phyloP scores from a whole-genome alignment of 23 red algal genomes.

The Gracilaria domingensis region DNA sequence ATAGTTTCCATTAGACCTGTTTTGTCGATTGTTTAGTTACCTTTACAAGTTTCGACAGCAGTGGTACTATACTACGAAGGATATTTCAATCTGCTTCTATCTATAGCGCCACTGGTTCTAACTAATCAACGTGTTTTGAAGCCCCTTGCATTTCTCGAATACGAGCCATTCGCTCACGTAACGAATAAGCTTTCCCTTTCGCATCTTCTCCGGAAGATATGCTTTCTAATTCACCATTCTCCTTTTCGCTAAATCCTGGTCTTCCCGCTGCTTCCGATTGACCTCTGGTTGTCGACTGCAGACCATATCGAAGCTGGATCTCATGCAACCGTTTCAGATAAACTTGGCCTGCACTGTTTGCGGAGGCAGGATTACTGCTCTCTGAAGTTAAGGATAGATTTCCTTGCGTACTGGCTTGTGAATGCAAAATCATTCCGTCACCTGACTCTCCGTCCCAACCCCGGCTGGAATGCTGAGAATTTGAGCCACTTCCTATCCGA shows the following conservation, averaged over 20 bases:
- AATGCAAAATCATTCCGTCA: background rate
- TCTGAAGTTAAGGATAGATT: background rate
- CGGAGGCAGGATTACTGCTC: background rate
- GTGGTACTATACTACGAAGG: background rate
- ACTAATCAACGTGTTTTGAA: constrained; percentile 37
- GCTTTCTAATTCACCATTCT: constrained; percentile 61
- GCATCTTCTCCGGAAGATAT: constrained; percentile 51
- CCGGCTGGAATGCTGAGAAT: background rate
- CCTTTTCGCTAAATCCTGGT: constrained; percentile 50
- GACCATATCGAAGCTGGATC: constrained; percentile 66
- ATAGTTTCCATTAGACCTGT: background rate
- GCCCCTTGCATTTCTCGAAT: constrained; percentile 63
- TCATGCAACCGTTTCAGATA: constrained; percentile 71
- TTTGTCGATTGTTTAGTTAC: background rate
- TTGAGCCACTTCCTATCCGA: background rate
- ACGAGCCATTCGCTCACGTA: constrained; percentile 77
- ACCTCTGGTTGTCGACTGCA: constrained; percentile 23
- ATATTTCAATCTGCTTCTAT: background rate
- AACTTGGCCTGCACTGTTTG: constrained; percentile 66
- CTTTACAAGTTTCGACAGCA: constrained; percentile 1
- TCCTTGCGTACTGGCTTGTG: background rate
- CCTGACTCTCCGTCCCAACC: background rate
- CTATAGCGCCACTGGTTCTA: background rate
- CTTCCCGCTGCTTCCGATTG: background rate
- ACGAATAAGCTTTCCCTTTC: constrained; percentile 49